These are phyloP conservation scores for Chrysoporthe cubensis DNA, from an alignment of 2,329 filamentous ascomycete species.

Conservation along the genomic window DNA sequence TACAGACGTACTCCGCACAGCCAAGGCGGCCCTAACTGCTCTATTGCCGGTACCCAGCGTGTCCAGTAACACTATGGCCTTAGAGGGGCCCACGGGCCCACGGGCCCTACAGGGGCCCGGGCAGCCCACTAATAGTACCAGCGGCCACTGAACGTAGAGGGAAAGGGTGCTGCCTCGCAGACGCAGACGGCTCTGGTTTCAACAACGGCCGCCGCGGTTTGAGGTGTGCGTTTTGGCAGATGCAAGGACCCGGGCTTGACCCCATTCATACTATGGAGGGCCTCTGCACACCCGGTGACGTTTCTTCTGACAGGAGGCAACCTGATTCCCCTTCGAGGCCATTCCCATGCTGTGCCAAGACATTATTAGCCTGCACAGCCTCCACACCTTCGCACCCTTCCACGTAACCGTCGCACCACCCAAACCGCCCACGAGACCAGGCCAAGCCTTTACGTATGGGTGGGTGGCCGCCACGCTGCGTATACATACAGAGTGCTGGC, in stretches of 20 bases:
- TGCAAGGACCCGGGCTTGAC: slow-evolving; percentile 12
- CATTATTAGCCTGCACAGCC: slow-evolving; percentile 8
- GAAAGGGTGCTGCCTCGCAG: background rate
- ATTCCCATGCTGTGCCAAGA: slow-evolving; percentile 1
- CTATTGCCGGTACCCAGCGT: too few relatives aligned
- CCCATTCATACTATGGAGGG: background rate
- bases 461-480: background rate
- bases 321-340: too few relatives aligned
- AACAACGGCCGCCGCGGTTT: slow-evolving; percentile 17
- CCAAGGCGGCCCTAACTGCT: background rate
- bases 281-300: background rate
- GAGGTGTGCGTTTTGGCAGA: slow-evolving; percentile 18
- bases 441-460: background rate
- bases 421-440: background rate
- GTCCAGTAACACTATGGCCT: too few relatives aligned
- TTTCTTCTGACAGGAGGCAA: background rate
- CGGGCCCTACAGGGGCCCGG: too few relatives aligned
- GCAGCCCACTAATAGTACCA: too few relatives aligned
- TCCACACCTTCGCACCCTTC: background rate
- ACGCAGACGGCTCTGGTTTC: slow-evolving; percentile 22
- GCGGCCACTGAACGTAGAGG: too few relatives aligned
- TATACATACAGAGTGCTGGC: background rate
- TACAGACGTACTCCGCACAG: background rate
- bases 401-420: background rate
- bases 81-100: too few relatives aligned